A percentile compares a stretch with the other conserved stretches of the same genome.
Evolutionary conservation across 179 eudicot genomes (phyloP).

Genomic region (Pouteria campechiana): DNA sequence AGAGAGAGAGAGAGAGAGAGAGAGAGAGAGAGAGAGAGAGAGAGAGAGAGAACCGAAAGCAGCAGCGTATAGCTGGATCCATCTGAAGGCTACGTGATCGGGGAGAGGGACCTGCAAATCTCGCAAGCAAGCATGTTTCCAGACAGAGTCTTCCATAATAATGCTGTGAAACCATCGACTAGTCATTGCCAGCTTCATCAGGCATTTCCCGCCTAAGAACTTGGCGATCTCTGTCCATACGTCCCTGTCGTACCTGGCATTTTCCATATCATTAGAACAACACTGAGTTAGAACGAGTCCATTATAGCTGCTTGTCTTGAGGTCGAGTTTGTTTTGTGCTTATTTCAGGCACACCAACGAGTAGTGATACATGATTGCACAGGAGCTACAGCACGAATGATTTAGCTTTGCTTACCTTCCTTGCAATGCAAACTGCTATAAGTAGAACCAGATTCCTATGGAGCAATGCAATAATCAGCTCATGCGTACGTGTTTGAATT

Average conservation of each 20-base stretch:
- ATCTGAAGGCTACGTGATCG: constrained; percentile 36
- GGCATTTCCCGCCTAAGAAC: constrained; percentile 62
- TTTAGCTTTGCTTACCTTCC: too few relatives aligned
- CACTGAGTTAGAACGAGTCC: not conserved
- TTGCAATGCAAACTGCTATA: too few relatives aligned
- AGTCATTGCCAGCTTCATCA: constrained; percentile 69
- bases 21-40: too few relatives aligned
- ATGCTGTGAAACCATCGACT: constrained; percentile 65
- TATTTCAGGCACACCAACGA: not conserved
- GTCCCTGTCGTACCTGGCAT: constrained; percentile 76
- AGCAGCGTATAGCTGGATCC: constrained; percentile 70
- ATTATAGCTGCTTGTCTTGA: not conserved
- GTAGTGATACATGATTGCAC: not conserved
- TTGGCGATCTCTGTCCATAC: constrained; percentile 85
- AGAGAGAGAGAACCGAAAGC: too few relatives aligned
- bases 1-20: too few relatives aligned
- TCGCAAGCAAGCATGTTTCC: constrained; percentile 75
- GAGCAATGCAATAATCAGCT: too few relatives aligned
- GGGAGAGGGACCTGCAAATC: constrained; percentile 83
- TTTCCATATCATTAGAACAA: not conserved
- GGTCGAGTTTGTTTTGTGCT: too few relatives aligned
- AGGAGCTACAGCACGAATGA: not conserved
- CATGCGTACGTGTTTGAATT: too few relatives aligned
- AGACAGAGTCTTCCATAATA: constrained; percentile 55
- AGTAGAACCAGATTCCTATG: too few relatives aligned